Evolutionary conservation across 129 eudicot species (phyloP), one percentile per base, ranked within the genome.

Genomic region (Gnaphalium uliginosum): DNA sequence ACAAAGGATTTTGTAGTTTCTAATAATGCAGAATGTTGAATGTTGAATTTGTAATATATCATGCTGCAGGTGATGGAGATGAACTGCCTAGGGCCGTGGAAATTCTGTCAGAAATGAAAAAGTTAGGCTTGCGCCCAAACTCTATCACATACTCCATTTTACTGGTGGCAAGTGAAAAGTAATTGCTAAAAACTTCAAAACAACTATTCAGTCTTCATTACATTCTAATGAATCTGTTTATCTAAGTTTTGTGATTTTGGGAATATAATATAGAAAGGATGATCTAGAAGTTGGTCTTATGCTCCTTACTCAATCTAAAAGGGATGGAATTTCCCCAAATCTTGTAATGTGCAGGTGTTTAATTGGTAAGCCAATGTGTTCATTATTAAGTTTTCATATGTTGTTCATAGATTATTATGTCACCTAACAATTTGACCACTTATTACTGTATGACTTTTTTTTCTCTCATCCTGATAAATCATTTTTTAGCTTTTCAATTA

Each of bases 111-210:
- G 97, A 89, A 67, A 89, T 95, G 95, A 89, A 89, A 81, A 76
- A 78, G 76, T 46, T 85, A 21, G 96, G 92, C 50, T 76, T 95
- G 66, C 60, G 85, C 69, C 96, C 99, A 27, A 91, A 95, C 80
- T 83, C 83, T 68, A 81, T 91, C 83, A 95, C 97, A 50, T 95
- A 95, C 90, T 91, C 99, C 78, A 82, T 91, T 84, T 82, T 95
- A 66, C 56, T 87, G 75, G 96, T 87, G 72, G 96, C 97, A 80
- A 89, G 97, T 82, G 96, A 95, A 89, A 89, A 86, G 98, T 92
- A 92, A 89, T 77, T 69, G 23, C 79, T 72, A 60, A 64, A 35
- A 15, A 56, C 69, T 39, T 58, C 26, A 43, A 62, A 5, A 17
- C 30, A 24, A 54, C 15, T 27, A 58, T 65, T 10, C 37, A 35